Conservation (phyloP, 1,284 basidiomycete species). For the Naganishia liquefaciens region DNA sequence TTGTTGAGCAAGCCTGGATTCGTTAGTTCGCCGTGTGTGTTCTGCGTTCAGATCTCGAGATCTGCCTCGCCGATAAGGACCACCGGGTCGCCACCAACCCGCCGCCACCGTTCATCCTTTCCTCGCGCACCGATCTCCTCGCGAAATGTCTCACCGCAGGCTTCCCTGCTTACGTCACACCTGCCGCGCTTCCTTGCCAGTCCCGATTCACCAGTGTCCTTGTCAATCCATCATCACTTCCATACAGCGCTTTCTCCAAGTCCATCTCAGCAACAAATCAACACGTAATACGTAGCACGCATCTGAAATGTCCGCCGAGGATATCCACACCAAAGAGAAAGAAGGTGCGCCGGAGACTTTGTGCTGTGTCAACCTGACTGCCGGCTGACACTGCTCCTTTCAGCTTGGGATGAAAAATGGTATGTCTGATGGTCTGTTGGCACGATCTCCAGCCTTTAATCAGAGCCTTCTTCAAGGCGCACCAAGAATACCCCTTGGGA, state of each 20-base stretch:
- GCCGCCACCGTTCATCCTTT: not conserved
- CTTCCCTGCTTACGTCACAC: no score
- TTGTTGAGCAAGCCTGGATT: not conserved
- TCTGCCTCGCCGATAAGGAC: no score
- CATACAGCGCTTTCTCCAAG: no score
- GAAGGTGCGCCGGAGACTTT: slow-evolving; percentile 1
- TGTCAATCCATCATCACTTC: no score
- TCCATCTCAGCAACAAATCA: no score
- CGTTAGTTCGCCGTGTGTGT: not conserved
- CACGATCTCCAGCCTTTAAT: not conserved
- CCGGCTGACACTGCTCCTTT: not conserved
- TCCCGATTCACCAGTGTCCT: not conserved
- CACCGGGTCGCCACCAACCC: not conserved
- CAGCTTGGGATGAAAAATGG: slow-evolving; percentile 39
- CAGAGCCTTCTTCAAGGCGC: slow-evolving; percentile 55
- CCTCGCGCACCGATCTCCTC: no score
- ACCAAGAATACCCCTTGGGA: slow-evolving; percentile 68
- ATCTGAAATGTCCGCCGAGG: slow-evolving; percentile 16
- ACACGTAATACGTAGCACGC: no score
- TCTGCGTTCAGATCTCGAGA: not conserved
- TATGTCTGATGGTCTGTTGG: not conserved
- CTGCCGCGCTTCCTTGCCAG: no score
- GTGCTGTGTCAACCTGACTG: not conserved
- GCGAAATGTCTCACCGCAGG: no score
- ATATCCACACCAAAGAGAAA: slow-evolving; percentile 16